Percentiles rank a stretch among this genome's conserved stretches.
Evolutionary conservation across 148 eudicot genomes (phyloP).

Genomic region (Cornus florida): DNA sequence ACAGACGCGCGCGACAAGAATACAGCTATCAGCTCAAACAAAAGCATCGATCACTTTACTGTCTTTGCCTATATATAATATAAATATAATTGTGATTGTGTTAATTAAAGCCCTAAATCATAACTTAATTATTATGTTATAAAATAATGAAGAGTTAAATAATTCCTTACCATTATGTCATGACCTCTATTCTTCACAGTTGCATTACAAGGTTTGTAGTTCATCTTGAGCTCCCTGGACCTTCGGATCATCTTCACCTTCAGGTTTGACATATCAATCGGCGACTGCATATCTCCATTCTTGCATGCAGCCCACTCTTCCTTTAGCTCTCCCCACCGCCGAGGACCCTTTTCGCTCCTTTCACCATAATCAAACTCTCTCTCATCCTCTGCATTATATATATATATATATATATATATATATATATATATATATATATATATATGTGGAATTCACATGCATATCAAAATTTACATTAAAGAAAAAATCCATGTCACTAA

Average conservation of each 20-base stretch:
- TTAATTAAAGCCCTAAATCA: no score
- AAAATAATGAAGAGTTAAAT: background rate
- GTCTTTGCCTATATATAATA: no score
- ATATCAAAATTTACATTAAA: no score
- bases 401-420: no score
- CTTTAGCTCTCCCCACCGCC: conserved; percentile 52
- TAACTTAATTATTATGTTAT: no score
- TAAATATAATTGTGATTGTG: no score
- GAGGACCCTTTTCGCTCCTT: conserved; percentile 48
- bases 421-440: no score
- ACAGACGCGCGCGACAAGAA: no score
- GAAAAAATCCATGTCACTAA: no score
- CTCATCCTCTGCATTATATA: conserved; percentile 38
- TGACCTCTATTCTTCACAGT: conserved; percentile 55
- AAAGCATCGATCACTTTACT: no score
- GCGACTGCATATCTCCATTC: conserved; percentile 56
- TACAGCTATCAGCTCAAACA: no score
- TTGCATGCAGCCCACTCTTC: conserved; percentile 55
- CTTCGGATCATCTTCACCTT: conserved; percentile 23
- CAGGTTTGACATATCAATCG: conserved; percentile 42
- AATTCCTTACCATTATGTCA: conserved; percentile 35
- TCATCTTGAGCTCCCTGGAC: conserved; percentile 13
- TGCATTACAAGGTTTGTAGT: conserved; percentile 37
- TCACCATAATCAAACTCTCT: conserved; percentile 34
- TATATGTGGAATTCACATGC: no score